These are phyloP conservation scores for Hyphodiscus sp. DNA, from an alignment of 2,329 filamentous ascomycete species.

Conservation along the genomic window DNA sequence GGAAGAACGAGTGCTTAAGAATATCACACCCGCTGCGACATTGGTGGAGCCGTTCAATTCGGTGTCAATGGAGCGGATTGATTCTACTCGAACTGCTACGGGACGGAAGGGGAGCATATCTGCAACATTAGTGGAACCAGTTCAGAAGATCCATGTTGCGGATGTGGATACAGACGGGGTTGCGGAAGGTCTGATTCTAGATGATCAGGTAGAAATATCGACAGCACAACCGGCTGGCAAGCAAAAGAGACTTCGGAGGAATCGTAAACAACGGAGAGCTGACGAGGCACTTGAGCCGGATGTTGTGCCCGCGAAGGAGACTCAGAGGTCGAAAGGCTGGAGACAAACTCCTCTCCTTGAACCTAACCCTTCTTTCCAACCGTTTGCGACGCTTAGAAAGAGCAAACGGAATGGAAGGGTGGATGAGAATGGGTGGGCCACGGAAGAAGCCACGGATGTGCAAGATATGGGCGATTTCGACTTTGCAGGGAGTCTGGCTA, in stretches of 20 bases:
- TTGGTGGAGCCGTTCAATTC: conserved; percentile 34
- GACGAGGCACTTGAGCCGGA: conserved; percentile 34
- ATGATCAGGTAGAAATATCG: conserved; percentile 19
- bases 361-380: conserved; percentile 56
- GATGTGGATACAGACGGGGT: conserved; percentile 18
- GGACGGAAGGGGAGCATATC: conserved; percentile 6
- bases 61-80: not conserved
- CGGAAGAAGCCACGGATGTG: conserved; percentile 90
- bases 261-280: conserved; percentile 28
- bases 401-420: conserved; percentile 31
- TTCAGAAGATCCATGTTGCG: conserved; percentile 35
- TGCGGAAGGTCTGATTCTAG: conserved; percentile 17
- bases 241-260: conserved; percentile 37
- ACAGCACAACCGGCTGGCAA: conserved; percentile 17
- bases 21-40: conserved; percentile 32
- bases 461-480: conserved; percentile 93
- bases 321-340: conserved; percentile 55
- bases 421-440: conserved; percentile 81
- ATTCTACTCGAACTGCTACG: not conserved
- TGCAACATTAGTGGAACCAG: conserved; percentile 37
- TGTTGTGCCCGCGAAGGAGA: conserved; percentile 38
- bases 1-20: conserved; percentile 15
- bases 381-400: conserved; percentile 55
- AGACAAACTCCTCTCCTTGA: conserved; percentile 61
- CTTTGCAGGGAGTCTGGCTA: conserved; percentile 81